Evolutionary conservation across 495 filamentous ascomycete species (phyloP).

Genomic region (Poronia punctata): DNA sequence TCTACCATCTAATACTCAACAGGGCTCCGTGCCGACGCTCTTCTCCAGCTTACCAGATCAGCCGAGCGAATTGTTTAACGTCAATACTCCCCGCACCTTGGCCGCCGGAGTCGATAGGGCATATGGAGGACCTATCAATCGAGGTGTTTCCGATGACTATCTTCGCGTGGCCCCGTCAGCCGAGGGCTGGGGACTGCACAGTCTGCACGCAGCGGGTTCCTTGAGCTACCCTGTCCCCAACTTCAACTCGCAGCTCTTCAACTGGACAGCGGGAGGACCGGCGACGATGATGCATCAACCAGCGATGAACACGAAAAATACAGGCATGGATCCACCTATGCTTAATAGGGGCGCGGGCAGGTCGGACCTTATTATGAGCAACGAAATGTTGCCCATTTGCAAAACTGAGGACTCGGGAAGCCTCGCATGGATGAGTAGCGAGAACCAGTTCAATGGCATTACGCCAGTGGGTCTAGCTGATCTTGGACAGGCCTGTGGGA

Average conservation of each 20-base stretch:
- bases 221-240: not conserved
- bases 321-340: constrained; percentile 3
- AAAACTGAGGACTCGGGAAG: constrained; percentile 1
- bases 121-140: constrained; percentile 1
- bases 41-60: constrained; percentile 7
- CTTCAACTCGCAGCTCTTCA: constrained; percentile 7
- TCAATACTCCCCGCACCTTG: constrained; percentile 3
- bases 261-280: constrained; percentile 2
- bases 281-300: not conserved
- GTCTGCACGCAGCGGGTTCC: constrained; percentile 5
- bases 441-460: not conserved
- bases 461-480: constrained; percentile 3
- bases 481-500: not conserved
- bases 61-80: constrained; percentile 5
- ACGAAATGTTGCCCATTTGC: not conserved
- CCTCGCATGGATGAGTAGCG: constrained; percentile 3
- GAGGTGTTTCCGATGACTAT: constrained; percentile 5
- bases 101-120: not conserved
- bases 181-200: constrained; percentile 9
- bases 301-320: not conserved
- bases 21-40: not conserved
- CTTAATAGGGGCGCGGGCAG: not conserved
- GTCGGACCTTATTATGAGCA: not conserved
- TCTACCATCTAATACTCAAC: not conserved
- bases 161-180: constrained; percentile 8